Conservation (phyloP, 495 filamentous ascomycete species). For the Aspergillus cavernicola region DNA sequence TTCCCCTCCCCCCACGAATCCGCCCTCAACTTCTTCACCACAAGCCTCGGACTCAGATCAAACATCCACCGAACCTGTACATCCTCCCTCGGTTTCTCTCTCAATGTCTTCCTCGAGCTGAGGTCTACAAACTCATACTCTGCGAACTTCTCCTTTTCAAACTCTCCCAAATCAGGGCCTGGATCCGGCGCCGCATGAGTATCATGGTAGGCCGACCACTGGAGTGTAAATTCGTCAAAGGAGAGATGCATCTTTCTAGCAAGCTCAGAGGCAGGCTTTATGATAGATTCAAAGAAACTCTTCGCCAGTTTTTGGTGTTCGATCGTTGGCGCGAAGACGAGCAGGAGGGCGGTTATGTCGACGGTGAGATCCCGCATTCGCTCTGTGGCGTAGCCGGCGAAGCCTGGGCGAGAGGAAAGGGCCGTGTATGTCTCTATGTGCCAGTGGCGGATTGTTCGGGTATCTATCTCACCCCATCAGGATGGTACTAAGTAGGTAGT, state of each 20-base stretch:
- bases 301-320: background rate
- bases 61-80: conserved; percentile 1
- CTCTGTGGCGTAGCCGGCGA: background rate
- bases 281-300: background rate
- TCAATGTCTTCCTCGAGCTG: background rate
- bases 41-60: conserved; percentile 1
- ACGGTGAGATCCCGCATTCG: background rate
- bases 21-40: conserved; percentile 2
- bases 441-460: conserved; percentile 2
- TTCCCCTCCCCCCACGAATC: conserved; percentile 5
- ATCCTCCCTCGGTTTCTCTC: background rate
- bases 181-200: background rate
- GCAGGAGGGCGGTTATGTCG: background rate
- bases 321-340: background rate
- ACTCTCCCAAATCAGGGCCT: background rate
- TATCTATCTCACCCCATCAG: background rate
- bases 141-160: background rate
- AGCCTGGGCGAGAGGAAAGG: background rate
- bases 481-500: background rate
- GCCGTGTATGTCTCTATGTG: conserved; percentile 8
- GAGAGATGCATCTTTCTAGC: conserved; percentile 4
- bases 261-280: background rate
- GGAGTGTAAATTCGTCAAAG: background rate
- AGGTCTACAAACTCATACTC: conserved; percentile 5
- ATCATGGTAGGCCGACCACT: conserved; percentile 5